These are phyloP conservation scores for Ustilago lituana DNA, from an alignment of 1,284 basidiomycete species.

Conservation along the genomic window DNA sequence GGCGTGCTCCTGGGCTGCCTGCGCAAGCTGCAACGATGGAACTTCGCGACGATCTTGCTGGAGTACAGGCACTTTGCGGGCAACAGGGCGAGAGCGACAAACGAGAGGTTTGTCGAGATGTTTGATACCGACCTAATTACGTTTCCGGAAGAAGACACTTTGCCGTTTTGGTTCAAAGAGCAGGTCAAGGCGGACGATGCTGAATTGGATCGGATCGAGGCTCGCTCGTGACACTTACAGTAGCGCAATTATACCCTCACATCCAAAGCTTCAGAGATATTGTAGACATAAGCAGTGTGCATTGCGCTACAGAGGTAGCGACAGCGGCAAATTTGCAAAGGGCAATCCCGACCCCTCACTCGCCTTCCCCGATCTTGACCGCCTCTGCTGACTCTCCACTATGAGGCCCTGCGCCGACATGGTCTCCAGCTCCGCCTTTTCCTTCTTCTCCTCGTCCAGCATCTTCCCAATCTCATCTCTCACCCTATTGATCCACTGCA, in stretches of 20 bases:
- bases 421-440: slow-evolving; percentile 9
- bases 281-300: too few relatives aligned
- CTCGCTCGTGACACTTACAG: neutral
- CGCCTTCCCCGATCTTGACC: neutral
- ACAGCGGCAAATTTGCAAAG: slow-evolving; percentile 25
- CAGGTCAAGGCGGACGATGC: slow-evolving; percentile 43
- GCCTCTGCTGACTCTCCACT: neutral
- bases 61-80: slow-evolving; percentile 65
- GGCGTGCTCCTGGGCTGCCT: slow-evolving; percentile 62
- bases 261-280: too few relatives aligned
- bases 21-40: slow-evolving; percentile 62
- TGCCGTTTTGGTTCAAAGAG: slow-evolving; percentile 59
- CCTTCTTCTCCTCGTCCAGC: slow-evolving; percentile 27
- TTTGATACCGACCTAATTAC: slow-evolving; percentile 64
- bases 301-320: slow-evolving; percentile 24
- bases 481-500: slow-evolving; percentile 30
- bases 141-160: slow-evolving; percentile 38
- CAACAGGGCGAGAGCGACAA: slow-evolving; percentile 51
- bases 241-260: slow-evolving; percentile 13
- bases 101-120: slow-evolving; percentile 66
- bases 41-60: slow-evolving; percentile 62
- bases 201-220: slow-evolving; percentile 31
- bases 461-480: slow-evolving; percentile 29
- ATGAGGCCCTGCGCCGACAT: slow-evolving; percentile 15
- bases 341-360: slow-evolving; percentile 3